Percentiles rank a stretch among this genome's conserved stretches.
These are phyloP conservation scores for Russula virescens DNA, from an alignment of 768 basidiomycete genomes.

Conservation along the genomic window DNA sequence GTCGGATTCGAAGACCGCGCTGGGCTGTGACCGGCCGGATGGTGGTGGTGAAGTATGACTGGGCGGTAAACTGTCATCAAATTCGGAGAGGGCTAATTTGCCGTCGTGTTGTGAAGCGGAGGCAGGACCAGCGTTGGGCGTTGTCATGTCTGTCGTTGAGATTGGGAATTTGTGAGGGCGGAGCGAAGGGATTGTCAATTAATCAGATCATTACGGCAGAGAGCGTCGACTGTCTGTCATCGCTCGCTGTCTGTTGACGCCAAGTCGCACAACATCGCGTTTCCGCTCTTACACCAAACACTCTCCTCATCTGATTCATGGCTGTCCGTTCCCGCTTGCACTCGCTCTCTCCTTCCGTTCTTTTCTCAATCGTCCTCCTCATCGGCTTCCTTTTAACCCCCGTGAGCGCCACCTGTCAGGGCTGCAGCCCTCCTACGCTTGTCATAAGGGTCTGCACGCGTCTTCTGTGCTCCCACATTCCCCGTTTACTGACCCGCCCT, in stretches of 20 bases:
- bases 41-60: neutral
- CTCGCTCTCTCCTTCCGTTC: conserved; percentile 10
- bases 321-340: conserved; percentile 2
- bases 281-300: neutral
- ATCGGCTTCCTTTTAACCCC: conserved; percentile 1
- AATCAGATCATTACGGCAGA: conserved; percentile 4
- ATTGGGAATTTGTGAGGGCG: too few species aligned
- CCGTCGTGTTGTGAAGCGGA: neutral
- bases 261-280: neutral
- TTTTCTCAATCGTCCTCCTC: conserved; percentile 10
- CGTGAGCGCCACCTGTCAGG: conserved; percentile 8
- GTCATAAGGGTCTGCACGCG: conserved; percentile 16
- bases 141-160: conserved; percentile 1
- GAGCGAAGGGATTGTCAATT: neutral
- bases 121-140: neutral
- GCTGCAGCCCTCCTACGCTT: conserved; percentile 2
- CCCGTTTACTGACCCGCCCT: conserved; percentile 12
- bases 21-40: neutral
- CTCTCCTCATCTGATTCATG: neutral
- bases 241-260: neutral
- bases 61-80: neutral
- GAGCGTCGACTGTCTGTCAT: neutral
- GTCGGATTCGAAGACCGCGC: neutral
- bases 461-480: conserved; percentile 1
- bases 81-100: neutral